Base-by-base conservation (phyloP, 1,284 basidiomycete genomes). In the Singerocomus inundabilis region DNA sequence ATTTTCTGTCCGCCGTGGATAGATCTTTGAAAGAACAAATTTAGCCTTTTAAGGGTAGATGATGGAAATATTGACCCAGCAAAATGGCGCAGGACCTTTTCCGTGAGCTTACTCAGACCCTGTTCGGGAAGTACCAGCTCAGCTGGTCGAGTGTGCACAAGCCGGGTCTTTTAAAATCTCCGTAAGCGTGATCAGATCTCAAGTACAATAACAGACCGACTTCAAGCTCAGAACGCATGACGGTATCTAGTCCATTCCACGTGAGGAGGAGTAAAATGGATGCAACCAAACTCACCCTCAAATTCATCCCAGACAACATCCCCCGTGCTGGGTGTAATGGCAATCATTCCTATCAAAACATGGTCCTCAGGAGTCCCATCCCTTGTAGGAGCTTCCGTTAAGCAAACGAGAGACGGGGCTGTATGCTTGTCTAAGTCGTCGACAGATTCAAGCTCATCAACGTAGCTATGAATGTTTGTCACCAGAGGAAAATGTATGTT, bases 291-390 rank as follows among this genome's bases (percentile, higher is more conserved):
- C 62, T 51, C 55, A 87, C 91, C 91, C 46, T 88, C 78, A 63
- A 94, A 97, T 55, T 91, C 82, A 61, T 99, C 96, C 82, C 91
- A 98, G 1, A 93, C 74, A 2, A 98, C 85, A 57, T 95, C 90
- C 1, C 95, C 95, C 0, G 93, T 97, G 44, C 85, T 85, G 0
- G 93, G 91, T 46, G 85, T 84, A 15, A 98, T 85, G 16, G 84
- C 82, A 41, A 97, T 78, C 64, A 98, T 73, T 2, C 85, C 88
- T 39, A 98, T 78, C 6, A 65, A 71, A 1, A 91, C 81, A 25
- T 72, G 71, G 38, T 85, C 84, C 51, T 83, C 82, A 0, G 69
- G 60, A 5, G 75, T 80, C 35, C 73, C 66, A 10, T 56, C 62
- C 12, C 62, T 54, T 47, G 72, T 73, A 2, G 69, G 67, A 49